Evolutionary conservation across 129 eudicot genomes (phyloP), one percentile per base, ranked within the genome.

Genomic region (Lactuca saligna): DNA sequence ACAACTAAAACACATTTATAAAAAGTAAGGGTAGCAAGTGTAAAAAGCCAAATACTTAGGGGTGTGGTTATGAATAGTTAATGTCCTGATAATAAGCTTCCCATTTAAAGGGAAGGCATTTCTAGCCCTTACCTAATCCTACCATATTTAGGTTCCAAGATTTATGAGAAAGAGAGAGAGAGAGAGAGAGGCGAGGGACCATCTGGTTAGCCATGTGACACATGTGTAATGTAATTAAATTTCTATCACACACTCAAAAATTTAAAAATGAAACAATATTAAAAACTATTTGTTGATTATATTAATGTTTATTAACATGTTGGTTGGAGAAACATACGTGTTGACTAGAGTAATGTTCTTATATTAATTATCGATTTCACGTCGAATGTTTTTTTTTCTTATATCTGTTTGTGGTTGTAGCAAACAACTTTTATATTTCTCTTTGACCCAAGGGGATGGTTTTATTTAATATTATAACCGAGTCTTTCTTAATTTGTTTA

Each of bases 91-190:
- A 35, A 68, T 5, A 57, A 17, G 35, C 39, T 32, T 68, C 80
- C 80, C 75, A 68, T 53, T 68, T 68, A 8, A 15, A 66, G 46
- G 74, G 80, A 60, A 38, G 56, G 64, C 58, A 75, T 20, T 68
- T 75, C 31, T 49, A 49, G 69, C 73, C 69, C 75, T 14, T 68
- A 68, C 57, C 75, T 68, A 68, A 75, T 75, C 75, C 74, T 75
- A 75, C 74, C 66, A 60, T 29, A 75, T 75, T 75, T 75, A 68
- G 80, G 69, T 68, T 75, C 80, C 80, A 75, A 68, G 75, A 75
- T 75, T 75, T 75, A 68, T 25, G 29, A 25, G 29, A 25, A 2
- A 25, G 60, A 66, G 79, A 60, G 70, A 20, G 20, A 20, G 20
- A 8, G 44, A 34, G 65, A 54, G 44, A 17, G 13, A 17, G 20